Conservation (phyloP, 2,329 filamentous ascomycete species). For the Colletotrichum sp. region DNA sequence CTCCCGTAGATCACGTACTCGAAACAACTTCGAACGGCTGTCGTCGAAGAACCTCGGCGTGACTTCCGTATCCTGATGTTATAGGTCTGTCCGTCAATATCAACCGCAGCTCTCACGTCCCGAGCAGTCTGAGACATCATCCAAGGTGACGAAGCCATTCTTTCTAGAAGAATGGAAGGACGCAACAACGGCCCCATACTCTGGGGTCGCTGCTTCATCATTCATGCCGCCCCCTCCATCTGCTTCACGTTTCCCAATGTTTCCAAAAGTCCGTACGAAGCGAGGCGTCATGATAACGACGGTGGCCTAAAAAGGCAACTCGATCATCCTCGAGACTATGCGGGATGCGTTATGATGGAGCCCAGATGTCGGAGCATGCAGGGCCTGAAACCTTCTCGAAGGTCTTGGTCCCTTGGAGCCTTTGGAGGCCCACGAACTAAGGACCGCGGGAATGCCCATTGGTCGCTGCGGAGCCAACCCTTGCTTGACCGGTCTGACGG, state of each 20-base stretch:
- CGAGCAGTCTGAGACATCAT: not conserved
- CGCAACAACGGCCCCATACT: not conserved
- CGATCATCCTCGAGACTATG: conserved; percentile 16
- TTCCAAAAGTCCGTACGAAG: not conserved
- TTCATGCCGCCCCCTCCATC: not conserved
- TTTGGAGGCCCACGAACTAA: conserved; percentile 12
- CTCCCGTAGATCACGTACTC: not conserved
- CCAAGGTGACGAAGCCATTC: not conserved
- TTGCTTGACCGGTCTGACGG: not conserved
- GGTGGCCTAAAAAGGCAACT: conserved; percentile 13
- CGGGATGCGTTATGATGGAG: conserved; percentile 8
- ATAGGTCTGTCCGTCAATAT: conserved; percentile 1
- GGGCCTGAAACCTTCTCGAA: conserved; percentile 25
- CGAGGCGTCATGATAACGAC: conserved; percentile 15
- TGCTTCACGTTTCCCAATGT: conserved; percentile 15
- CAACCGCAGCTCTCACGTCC: not conserved
- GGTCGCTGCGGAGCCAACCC: not conserved
- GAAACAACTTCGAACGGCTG: not conserved
- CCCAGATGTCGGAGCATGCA: not conserved
- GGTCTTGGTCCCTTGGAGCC: not conserved
- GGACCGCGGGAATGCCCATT: conserved; percentile 21
- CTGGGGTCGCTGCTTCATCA: conserved; percentile 1
- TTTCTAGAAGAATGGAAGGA: conserved; percentile 17
- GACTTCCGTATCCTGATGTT: conserved; percentile 5
- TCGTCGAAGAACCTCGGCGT: conserved; percentile 1